These are phyloP conservation scores for Jatropha multifida DNA, from an alignment of 441 rosid genomes.

Conservation along the genomic window DNA sequence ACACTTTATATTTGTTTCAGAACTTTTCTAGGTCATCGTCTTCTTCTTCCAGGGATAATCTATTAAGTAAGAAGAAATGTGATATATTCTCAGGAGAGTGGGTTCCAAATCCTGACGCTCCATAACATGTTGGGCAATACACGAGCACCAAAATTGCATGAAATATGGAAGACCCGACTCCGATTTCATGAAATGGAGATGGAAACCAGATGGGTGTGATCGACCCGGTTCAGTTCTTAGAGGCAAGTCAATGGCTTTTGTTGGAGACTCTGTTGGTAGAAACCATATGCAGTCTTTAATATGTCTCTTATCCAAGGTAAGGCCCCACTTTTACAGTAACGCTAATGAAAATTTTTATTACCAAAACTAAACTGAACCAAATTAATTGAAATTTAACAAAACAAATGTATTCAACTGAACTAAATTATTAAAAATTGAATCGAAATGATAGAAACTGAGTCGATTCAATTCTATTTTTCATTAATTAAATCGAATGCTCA, in stretches of 20 bases:
- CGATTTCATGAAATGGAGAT: constrained; percentile 78
- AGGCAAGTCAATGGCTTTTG: constrained; percentile 71
- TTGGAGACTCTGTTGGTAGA: constrained; percentile 92
- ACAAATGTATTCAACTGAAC: too few relatives aligned
- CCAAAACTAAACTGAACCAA: too few relatives aligned
- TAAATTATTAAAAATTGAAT: too few relatives aligned
- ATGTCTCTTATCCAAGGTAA: constrained; percentile 82
- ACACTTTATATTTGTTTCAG: constrained; percentile 31
- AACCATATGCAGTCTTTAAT: constrained; percentile 89
- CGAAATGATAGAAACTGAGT: too few relatives aligned
- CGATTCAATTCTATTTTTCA: too few relatives aligned
- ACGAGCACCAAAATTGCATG: constrained; percentile 87
- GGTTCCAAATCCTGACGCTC: constrained; percentile 59
- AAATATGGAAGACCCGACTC: constrained; percentile 75
- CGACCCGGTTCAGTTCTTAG: constrained; percentile 57
- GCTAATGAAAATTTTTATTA: too few relatives aligned
- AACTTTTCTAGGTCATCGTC: neutral
- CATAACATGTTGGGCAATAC: constrained; percentile 75
- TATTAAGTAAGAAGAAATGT: constrained; percentile 36
- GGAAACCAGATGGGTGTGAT: constrained; percentile 72
- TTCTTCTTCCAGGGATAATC: neutral
- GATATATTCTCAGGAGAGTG: constrained; percentile 74
- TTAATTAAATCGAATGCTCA: too few relatives aligned
- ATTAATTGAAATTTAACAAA: too few relatives aligned
- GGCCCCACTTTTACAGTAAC: neutral